phyloP scores from a whole-genome alignment of 2,329 filamentous ascomycete species.

The Xylariaceae sp. region DNA sequence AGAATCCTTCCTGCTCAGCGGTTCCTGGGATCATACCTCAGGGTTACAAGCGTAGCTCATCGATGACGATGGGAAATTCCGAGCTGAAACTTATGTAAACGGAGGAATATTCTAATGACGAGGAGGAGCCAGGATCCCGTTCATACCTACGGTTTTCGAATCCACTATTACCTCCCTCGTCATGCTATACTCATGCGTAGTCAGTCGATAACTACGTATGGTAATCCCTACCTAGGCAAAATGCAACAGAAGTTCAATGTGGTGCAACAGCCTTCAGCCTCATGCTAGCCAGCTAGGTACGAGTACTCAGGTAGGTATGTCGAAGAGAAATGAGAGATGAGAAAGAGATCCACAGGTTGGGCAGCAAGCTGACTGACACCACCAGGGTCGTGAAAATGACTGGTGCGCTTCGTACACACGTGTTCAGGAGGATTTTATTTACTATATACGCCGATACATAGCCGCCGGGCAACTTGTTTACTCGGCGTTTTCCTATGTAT shows the following conservation, averaged over 20 bases:
- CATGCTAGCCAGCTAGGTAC: background rate
- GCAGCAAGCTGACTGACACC: background rate
- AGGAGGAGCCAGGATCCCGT: background rate
- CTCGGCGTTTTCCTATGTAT: too few relatives aligned
- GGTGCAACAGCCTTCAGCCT: background rate
- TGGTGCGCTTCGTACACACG: conserved; percentile 1
- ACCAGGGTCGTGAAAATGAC: background rate
- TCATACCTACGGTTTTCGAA: background rate
- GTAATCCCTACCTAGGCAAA: background rate
- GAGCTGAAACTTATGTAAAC: too few relatives aligned
- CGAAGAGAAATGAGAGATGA: too few relatives aligned
- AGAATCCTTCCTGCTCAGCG: background rate
- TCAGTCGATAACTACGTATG: background rate
- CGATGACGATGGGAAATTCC: too few relatives aligned
- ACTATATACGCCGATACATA: too few relatives aligned
- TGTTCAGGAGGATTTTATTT: background rate
- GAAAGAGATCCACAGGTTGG: background rate
- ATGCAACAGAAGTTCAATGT: background rate
- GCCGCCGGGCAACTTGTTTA: too few relatives aligned
- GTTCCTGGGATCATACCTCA: background rate
- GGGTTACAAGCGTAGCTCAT: background rate
- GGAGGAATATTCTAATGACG: too few relatives aligned
- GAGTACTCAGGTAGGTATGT: too few relatives aligned
- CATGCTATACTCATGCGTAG: background rate
- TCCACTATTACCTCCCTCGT: background rate